Evolutionary conservation across 1,284 basidiomycete genomes (phyloP), one percentile per base, ranked within the genome.

Genomic region (Marasmius oreades): DNA sequence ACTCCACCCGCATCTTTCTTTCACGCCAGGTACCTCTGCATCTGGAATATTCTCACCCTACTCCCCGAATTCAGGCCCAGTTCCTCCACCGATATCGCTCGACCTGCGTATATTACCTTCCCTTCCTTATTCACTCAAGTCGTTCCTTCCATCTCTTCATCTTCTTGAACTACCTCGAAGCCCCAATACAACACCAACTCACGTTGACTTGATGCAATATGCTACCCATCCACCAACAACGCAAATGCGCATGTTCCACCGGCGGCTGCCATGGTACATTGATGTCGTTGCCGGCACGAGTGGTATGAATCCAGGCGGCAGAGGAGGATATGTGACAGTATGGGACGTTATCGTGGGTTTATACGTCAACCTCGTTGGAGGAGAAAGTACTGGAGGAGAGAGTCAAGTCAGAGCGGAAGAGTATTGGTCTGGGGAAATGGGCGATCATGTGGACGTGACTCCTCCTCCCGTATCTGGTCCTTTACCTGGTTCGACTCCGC

Each of bases 371-470:
- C 45, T 47, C 23, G 28, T 24, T 8, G 45, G 45, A 16, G 14
- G 22, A 16, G 36, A 37, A 37, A 24, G 45, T 10, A 23, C 10
- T 18, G 23, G 45, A 24, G 45, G 45, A 16, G 45, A 24, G 8
- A 47, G 45, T 47, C 45, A 47, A 47, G 45, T 47, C 8, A 18
- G 45, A 26, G 45, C 45, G 23, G 45, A 47, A 26, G 45, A 47
- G n/a, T 47, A 47, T n/a, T 47, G 45, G 45, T 22, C 45, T 23
- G 45, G 45, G 20, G 45, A 47, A 24, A 47, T 47, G 45, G 45
- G 45, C 24, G 45, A 47, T 24, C 45, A 47, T 16, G 45, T 47
- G 2, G 20, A 22, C 11, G 26, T 14, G 22, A 47, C 20, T 14
- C 45, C 45, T 16, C 20, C 26, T 16, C 45, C 45, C 24, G 2